Base-by-base conservation (phyloP, 768 basidiomycete genomes). In the Serendipita sp. region DNA sequence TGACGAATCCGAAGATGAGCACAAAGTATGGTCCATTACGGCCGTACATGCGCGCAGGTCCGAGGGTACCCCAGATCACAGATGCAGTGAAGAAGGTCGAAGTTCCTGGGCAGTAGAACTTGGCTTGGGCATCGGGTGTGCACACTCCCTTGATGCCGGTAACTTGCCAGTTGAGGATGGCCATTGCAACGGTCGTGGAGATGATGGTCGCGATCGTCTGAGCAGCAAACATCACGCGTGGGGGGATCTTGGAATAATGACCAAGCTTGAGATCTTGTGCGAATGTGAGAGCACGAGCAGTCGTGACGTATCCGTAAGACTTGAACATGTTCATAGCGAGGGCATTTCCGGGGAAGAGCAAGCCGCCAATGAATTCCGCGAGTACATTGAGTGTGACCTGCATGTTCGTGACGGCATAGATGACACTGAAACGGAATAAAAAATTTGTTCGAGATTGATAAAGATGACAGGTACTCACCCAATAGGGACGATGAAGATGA, bases 61-160 rank as follows among this genome's bases (percentile, higher is more conserved):
- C 71, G 23, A 73, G 66, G 5, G 72, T 70, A 45, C 72, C 72
- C 72, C 69, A 75, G 68, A 72, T 68, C 66, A 74, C 73, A 62
- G 71, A 66, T 6, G 74, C 73, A 2, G 76, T 76, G 71, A 75
- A 75, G 71, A 77, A 78, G 6, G 73, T 75, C 64, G 72, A 72
- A 64, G 71, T 69, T 23, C 72, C 72, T 2, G 75, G 73, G 68
- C 75, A 77, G 3, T 69, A 72, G 67, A 77, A 75, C 10, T 69
- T 67, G 50, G 74, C 69, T 3, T 68, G 65, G 44, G 75, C 74
- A 2, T 71, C 65, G 1, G 71, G 65, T 2, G 69, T 69, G 66
- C 76, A 77, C n/a, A 77, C 71, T 44, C 71, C 69, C 40, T 66
- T 18, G 64, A 76, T 72, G 37, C 69, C 66, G 34, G 72, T 73